Conservation (phyloP, 768 basidiomycete genomes). For the Termitomyces sp. region DNA sequence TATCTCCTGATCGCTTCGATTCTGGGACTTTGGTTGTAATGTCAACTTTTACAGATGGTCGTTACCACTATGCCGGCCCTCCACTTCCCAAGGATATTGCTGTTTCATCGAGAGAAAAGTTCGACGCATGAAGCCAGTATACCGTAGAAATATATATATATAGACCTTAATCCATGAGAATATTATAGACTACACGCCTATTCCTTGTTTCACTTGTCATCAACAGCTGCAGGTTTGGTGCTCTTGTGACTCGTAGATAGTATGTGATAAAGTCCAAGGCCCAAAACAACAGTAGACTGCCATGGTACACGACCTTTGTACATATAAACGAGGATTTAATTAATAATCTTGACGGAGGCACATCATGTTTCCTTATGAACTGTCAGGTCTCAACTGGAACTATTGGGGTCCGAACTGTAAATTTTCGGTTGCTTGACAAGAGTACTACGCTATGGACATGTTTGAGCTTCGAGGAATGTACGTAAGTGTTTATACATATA, state of each 20-base stretch:
- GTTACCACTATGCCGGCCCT: conserved; percentile 38
- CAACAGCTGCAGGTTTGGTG: background rate
- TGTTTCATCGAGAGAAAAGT: background rate
- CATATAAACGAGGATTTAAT: background rate
- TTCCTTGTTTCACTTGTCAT: too few relatives aligned
- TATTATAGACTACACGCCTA: background rate
- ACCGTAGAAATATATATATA: too few relatives aligned
- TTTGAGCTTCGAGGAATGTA: background rate
- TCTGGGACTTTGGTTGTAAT: background rate
- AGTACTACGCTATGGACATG: background rate
- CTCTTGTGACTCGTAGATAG: background rate
- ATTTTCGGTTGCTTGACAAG: background rate
- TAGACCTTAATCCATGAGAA: background rate
- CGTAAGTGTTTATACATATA: too few relatives aligned
- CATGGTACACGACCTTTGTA: too few relatives aligned
- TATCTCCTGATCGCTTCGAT: background rate
- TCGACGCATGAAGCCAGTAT: background rate
- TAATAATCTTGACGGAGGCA: too few relatives aligned
- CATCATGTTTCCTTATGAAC: background rate
- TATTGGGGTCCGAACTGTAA: background rate
- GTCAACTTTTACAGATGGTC: conserved; percentile 28
- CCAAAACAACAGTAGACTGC: too few relatives aligned
- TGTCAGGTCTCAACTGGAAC: background rate
- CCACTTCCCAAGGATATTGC: conserved; percentile 22
- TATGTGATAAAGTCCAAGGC: background rate